Percentiles rank a stretch among this genome's conserved stretches.
Evolutionary conservation across 1,284 basidiomycete genomes (phyloP).

Genomic region (Cutaneotrichosporon sp.): DNA sequence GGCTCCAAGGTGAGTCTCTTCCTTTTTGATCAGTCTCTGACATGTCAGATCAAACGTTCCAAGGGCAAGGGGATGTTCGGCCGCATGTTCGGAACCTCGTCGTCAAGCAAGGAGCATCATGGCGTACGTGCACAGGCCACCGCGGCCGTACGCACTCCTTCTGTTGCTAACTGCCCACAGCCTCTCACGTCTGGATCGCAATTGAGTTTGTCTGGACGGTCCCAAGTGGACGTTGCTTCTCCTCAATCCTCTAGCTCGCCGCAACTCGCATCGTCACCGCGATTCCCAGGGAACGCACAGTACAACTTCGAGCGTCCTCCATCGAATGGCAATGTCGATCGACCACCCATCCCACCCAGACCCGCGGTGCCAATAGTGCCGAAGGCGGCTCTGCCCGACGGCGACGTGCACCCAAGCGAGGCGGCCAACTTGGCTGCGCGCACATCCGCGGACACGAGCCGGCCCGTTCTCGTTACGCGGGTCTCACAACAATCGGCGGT

Average conservation of each 20-base stretch:
- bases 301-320: slow-evolving; percentile 14
- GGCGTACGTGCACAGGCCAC: slow-evolving; percentile 8
- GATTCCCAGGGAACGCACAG: slow-evolving; percentile 19
- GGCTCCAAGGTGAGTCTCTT: slow-evolving; percentile 35
- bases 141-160: not conserved
- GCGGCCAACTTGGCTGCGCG: slow-evolving; percentile 4
- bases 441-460: not conserved
- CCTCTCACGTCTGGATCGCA: slow-evolving; percentile 22
- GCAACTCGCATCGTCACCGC: slow-evolving; percentile 14
- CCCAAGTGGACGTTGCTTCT: slow-evolving; percentile 18
- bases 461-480: not conserved
- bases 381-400: slow-evolving; percentile 7
- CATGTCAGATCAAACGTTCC: slow-evolving; percentile 10
- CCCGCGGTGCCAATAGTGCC: slow-evolving; percentile 20
- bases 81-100: slow-evolving; percentile 46
- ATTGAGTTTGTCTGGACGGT: slow-evolving; percentile 17
- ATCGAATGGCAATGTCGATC: slow-evolving; percentile 12
- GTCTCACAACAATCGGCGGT: not conserved
- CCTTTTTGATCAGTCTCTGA: not conserved
- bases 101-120: slow-evolving; percentile 21
- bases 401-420: not conserved
- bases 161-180: slow-evolving; percentile 10
- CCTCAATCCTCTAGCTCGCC: slow-evolving; percentile 14
- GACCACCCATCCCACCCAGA: slow-evolving; percentile 22
- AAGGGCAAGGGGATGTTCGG: slow-evolving; percentile 51